Conservation (phyloP, 768 basidiomycete species). For the Serendipita sp. region DNA sequence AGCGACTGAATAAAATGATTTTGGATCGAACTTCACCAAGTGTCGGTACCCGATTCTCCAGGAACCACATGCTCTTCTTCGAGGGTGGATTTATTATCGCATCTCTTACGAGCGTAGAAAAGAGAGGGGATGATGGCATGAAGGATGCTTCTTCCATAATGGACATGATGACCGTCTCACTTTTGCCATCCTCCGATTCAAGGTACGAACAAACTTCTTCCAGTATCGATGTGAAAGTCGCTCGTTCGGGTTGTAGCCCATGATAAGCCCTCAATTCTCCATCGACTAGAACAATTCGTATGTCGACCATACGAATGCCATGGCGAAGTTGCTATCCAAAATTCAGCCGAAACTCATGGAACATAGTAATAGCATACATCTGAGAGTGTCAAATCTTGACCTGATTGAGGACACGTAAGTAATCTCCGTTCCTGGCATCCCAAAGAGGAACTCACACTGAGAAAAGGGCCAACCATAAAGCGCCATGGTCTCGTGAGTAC, state of each 20-base stretch:
- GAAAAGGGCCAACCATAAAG: conserved; percentile 75
- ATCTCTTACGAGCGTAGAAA: conserved; percentile 48
- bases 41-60: conserved; percentile 62
- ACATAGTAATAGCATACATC: neutral
- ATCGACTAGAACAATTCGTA: conserved; percentile 56
- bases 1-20: conserved; percentile 72
- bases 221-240: conserved; percentile 53
- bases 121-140: conserved; percentile 27
- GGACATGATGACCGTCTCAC: conserved; percentile 70
- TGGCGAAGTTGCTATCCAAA: conserved; percentile 52
- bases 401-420: neutral
- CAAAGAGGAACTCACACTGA: conserved; percentile 52
- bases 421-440: neutral
- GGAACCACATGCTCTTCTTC: conserved; percentile 52
- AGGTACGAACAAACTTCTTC: conserved; percentile 46
- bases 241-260: conserved; percentile 53
- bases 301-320: conserved; percentile 69
- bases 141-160: conserved; percentile 75
- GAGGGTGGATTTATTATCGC: conserved; percentile 43
- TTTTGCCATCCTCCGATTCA: conserved; percentile 32
- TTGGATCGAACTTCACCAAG: conserved; percentile 79
- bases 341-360: conserved; percentile 14
- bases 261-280: conserved; percentile 62
- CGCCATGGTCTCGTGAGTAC: conserved; percentile 66
- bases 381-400: conserved; percentile 2